Evolutionary conservation across 2,329 filamentous ascomycete genomes (phyloP), one percentile per base, ranked within the genome.

Genomic region (Arthrinium puccinioides): DNA sequence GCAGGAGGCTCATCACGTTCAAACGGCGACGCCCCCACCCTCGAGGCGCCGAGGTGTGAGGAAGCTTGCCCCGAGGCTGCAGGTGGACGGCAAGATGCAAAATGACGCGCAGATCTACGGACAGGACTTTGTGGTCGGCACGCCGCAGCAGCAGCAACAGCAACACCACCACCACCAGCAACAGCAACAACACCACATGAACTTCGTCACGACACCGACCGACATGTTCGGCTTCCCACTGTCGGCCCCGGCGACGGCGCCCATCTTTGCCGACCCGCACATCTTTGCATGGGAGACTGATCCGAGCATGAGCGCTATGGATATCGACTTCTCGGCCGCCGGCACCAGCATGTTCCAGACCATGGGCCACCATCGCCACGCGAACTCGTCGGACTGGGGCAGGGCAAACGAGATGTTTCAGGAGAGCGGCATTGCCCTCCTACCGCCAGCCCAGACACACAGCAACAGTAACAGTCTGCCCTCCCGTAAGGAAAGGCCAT

Each of bases 161-260:
- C n/a, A n/a, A n/a, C n/a, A n/a, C n/a, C n/a, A n/a, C n/a, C n/a
- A n/a, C n/a, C n/a, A n/a, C n/a, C n/a, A n/a, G n/a, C 67, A 69
- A 27, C 67, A 66, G 39, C 69, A 72, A 46, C 59, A 59, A 31
- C 67, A 69, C 29, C 62, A 76, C 57, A 54, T 63, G 20, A 55
- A 55, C 9, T 69, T 70, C 45, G 63, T 71, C 46, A 61, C 62
- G 14, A 60, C 63, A 16, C 61, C 69, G 10, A 63, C 63, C 38
- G 76, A 80, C 46, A 64, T 81, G 56, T 80, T 79, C 51, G 64
- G 64, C 19, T 79, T 76, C 50, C 72, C 76, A 20, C 63, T 81
- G 56, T 74, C 76, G n/a, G 74, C 72, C 3, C 70, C 75, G 15
- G 66, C 67, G 21, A 64, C 66, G 3, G 64, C 64, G 4, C 63